Evolutionary conservation across 2,329 filamentous ascomycete genomes (phyloP), one percentile per base, ranked within the genome.

Genomic region (Ascochyta rabiei): DNA sequence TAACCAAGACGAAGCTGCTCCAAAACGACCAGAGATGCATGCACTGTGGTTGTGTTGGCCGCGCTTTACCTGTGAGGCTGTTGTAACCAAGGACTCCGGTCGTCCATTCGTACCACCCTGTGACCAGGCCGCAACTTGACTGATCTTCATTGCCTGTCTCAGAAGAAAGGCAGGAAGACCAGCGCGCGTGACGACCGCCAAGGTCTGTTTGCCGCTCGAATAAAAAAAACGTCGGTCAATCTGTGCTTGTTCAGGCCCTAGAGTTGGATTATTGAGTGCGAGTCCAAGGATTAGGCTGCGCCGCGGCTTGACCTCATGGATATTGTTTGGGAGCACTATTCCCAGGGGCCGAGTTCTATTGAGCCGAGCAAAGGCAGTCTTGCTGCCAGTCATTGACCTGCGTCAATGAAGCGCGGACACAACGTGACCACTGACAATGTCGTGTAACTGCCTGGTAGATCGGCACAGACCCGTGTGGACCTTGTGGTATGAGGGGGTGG

Each of bases 31-130:
- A 50, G 35, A 50, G 41, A 38, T 50, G 52, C 52, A 50, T 30
- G 42, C 21, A 19, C 23, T 19, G 41, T 37, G n/a, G 31, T 46
- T 39, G 39, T 33, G 24, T 43, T 28, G 53, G 39, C 39, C 38
- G 48, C 43, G 39, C 47, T 47, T 56, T 23, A 23, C 48, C 43
- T 46, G 35, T 41, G 42, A 56, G 48, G 45, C 40, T 57, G 41
- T 47, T 53, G 54, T 34, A 57, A 46, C 48, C 43, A 42, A 39
- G 37, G 18, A 26, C 33, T 53, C 51, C 53, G 62, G 48, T 60
- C 52, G 53, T 60, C 56, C 57, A 53, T 61, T 57, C 52, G 65
- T 71, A 64, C 60, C 55, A 67, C 62, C 54, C 47, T 55, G 54
- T 66, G 57, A 65, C 48, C 57, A 59, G 30, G 49, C 50, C 47